These are phyloP conservation scores for Pseudonitzschia pungens DNA, from an alignment of 108 stramenopile genomes.

Conservation along the genomic window DNA sequence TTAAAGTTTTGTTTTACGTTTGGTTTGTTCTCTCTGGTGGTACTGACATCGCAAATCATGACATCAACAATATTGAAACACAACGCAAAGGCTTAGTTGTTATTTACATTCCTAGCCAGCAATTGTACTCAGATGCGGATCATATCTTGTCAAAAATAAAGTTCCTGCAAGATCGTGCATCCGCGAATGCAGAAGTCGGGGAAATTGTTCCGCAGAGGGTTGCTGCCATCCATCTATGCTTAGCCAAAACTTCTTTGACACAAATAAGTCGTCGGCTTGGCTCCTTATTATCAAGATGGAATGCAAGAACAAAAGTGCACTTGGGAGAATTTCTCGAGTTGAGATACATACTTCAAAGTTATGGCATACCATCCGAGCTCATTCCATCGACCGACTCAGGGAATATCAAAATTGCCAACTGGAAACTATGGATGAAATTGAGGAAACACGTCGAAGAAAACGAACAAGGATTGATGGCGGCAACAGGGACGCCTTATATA, in stretches of 20 bases:
- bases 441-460: background rate
- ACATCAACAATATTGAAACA: conserved; percentile 1
- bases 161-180: background rate
- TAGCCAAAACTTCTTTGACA: background rate
- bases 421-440: conserved; percentile 14
- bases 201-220: background rate
- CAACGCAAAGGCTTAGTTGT: conserved; percentile 6
- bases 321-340: background rate
- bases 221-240: background rate
- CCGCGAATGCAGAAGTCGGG: background rate
- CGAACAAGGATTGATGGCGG: background rate
- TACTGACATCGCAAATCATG: background rate
- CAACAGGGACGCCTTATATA: background rate
- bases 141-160: background rate
- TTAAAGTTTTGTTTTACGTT: conserved; percentile 11
- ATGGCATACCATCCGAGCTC: conserved; percentile 18
- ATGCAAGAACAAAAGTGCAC: conserved; percentile 5
- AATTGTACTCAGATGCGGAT: conserved; percentile 1
- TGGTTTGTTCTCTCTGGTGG: conserved; percentile 5
- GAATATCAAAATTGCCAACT: conserved; percentile 2
- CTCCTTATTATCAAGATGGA: background rate
- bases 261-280: background rate
- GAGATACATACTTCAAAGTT: background rate
- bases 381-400: conserved; percentile 10
- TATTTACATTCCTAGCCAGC: background rate